Percentiles rank a stretch among this genome's conserved stretches.
phyloP scores from a whole-genome alignment of 495 filamentous ascomycete species.

The Glutinoglossum americanum region DNA sequence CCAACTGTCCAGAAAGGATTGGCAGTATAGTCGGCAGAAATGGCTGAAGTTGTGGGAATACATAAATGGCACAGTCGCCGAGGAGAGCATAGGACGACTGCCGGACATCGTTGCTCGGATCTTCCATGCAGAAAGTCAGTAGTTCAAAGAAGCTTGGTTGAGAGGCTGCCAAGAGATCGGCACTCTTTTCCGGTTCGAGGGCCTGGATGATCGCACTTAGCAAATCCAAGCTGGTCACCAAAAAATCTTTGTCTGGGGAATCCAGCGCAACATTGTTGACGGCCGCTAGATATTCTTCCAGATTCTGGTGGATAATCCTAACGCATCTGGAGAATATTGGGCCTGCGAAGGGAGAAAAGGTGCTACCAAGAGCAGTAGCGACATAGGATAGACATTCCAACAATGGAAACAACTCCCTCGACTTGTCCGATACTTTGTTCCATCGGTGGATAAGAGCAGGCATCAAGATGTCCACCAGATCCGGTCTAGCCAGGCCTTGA shows the following conservation, averaged over 20 bases:
- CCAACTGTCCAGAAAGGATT: conserved; percentile 65
- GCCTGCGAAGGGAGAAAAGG: conserved; percentile 63
- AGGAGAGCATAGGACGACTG: conserved; percentile 93
- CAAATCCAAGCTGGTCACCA: conserved; percentile 89
- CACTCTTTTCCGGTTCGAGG: conserved; percentile 50
- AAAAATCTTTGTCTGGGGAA: conserved; percentile 84
- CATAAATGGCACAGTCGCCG: conserved; percentile 89
- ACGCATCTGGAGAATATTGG: conserved; percentile 73
- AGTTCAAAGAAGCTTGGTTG: conserved; percentile 78
- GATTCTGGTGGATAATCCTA: conserved; percentile 74
- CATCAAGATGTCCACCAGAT: conserved; percentile 74
- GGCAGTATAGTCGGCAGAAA: conserved; percentile 54
- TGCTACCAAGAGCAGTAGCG: conserved; percentile 61
- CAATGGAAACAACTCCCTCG: conserved; percentile 81
- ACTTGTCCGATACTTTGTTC: conserved; percentile 71
- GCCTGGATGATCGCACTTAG: conserved; percentile 88
- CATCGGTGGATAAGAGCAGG: conserved; percentile 81
- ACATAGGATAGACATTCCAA: conserved; percentile 92
- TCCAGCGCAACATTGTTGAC: conserved; percentile 44
- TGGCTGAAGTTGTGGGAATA: conserved; percentile 62
- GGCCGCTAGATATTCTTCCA: conserved; percentile 51
- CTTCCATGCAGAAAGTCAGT: conserved; percentile 80
- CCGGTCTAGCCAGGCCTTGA: conserved; percentile 49
- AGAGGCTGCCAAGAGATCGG: conserved; percentile 48
- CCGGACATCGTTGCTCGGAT: conserved; percentile 75